Conservation (phyloP, 164 flowering plant genomes). For the Magnolia officinalis region DNA sequence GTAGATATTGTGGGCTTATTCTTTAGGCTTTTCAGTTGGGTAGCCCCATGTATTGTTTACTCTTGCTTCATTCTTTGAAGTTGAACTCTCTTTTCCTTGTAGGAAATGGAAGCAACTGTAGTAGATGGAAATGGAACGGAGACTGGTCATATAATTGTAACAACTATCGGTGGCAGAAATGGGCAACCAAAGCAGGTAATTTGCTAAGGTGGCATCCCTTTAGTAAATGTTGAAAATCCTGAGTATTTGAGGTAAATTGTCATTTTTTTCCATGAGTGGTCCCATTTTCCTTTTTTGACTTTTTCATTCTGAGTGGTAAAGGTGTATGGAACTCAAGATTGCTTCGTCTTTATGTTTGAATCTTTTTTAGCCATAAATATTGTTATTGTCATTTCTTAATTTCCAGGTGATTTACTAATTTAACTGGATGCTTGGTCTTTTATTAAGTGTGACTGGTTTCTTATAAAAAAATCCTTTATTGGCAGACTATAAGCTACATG, state of each 20-base stretch:
- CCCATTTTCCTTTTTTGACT: not conserved
- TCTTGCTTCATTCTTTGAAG: not conserved
- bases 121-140: conserved; percentile 69
- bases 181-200: conserved; percentile 64
- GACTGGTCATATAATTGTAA: conserved; percentile 69
- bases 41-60: not conserved
- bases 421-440: not conserved
- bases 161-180: conserved; percentile 63
- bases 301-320: not conserved
- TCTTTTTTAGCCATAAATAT: not conserved
- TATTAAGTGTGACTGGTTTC: not conserved
- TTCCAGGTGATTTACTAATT: not conserved
- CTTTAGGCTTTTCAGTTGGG: not conserved
- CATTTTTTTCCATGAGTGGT: not conserved
- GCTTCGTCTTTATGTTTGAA: too few species aligned
- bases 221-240: not conserved
- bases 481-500: conserved; percentile 66
- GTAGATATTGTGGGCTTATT: conserved; percentile 19
- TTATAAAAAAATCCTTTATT: not conserved
- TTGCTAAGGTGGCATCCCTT: not conserved
- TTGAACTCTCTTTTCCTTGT: not conserved
- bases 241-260: not conserved
- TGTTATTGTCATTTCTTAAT: not conserved
- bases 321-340: too few species aligned
- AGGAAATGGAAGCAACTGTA: conserved; percentile 62